A percentile compares a stretch with the other conserved stretches of the same genome.
These are phyloP conservation scores for Microdochium paspali DNA, from an alignment of 2,329 filamentous ascomycete genomes.

Conservation along the genomic window DNA sequence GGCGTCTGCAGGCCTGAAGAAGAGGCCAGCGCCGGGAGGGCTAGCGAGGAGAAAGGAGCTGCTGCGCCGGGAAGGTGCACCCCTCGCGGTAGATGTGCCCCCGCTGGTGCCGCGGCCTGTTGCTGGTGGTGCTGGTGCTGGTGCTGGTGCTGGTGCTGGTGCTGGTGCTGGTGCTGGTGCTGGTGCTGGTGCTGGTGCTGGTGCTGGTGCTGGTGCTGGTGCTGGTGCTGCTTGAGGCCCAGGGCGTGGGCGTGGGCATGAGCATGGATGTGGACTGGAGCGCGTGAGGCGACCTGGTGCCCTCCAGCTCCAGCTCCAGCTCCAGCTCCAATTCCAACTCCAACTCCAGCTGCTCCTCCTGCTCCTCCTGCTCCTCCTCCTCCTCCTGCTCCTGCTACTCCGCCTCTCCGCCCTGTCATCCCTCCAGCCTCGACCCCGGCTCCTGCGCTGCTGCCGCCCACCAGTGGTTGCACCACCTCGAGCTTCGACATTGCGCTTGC, in stretches of 20 bases:
- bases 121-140: too few species aligned
- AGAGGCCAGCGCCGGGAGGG: not conserved
- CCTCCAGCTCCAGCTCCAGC: not conserved
- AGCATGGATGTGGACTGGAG: not conserved
- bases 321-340: not conserved
- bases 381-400: not conserved
- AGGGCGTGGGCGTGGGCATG: not conserved
- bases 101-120: too few species aligned
- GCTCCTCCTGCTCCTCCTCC: not conserved
- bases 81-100: too few species aligned
- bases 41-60: too few species aligned
- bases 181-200: too few species aligned
- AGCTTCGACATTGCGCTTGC: constrained; percentile 1
- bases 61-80: too few species aligned
- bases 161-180: too few species aligned
- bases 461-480: not conserved
- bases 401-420: too few species aligned
- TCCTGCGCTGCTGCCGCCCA: not conserved
- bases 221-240: not conserved
- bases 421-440: not conserved
- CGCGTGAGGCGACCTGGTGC: not conserved
- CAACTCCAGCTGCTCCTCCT: not conserved
- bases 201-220: too few species aligned
- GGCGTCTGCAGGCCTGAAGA: not conserved
- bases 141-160: too few species aligned